Evolutionary conservation across 148 eudicot species (phyloP).

Genomic region (Limonium bicolor): DNA sequence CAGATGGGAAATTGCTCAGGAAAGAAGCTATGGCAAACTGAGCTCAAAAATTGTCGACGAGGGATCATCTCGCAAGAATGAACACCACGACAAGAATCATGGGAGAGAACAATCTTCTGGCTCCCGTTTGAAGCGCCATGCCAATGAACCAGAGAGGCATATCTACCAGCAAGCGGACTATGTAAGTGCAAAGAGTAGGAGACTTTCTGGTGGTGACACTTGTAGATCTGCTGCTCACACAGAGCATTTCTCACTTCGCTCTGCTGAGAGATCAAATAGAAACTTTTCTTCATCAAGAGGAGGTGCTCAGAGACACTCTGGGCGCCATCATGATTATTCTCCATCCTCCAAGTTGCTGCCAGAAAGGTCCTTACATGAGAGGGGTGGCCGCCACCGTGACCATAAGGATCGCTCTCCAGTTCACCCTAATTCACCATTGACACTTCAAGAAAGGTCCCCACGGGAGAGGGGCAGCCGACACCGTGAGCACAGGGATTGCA

Average conservation of each 20-base stretch:
- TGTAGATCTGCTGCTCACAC: slow-evolving; percentile 21
- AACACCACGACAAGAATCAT: slow-evolving; percentile 33
- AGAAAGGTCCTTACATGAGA: slow-evolving; percentile 65
- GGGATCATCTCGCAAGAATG: slow-evolving; percentile 27
- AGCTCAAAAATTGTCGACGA: slow-evolving; percentile 48
- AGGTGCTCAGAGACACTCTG: slow-evolving; percentile 39
- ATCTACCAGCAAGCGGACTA: slow-evolving; percentile 46
- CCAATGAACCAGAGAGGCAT: slow-evolving; percentile 46
- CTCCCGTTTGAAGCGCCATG: slow-evolving; percentile 51
- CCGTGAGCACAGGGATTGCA: slow-evolving; percentile 18
- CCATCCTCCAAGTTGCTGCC: too few relatives aligned
- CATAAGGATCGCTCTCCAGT: slow-evolving; percentile 35
- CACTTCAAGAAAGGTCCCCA: slow-evolving; percentile 75
- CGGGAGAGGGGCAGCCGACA: slow-evolving; percentile 55
- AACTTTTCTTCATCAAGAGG: slow-evolving; percentile 29
- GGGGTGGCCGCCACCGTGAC: slow-evolving; percentile 42
- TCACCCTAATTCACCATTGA: too few relatives aligned
- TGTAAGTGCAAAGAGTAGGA: slow-evolving; percentile 46
- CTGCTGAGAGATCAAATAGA: slow-evolving; percentile 32
- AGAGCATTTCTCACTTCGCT: slow-evolving; percentile 39
- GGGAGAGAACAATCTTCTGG: slow-evolving; percentile 42
- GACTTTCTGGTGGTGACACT: slow-evolving; percentile 55
- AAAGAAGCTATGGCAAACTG: slow-evolving; percentile 29
- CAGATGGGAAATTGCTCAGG: slow-evolving; percentile 45
- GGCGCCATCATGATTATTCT: slow-evolving; percentile 41